A percentile compares a stretch with the other conserved stretches of the same genome.
Evolutionary conservation across 73 alveolate species (phyloP).

Genomic region (Uronychia setigera): DNA sequence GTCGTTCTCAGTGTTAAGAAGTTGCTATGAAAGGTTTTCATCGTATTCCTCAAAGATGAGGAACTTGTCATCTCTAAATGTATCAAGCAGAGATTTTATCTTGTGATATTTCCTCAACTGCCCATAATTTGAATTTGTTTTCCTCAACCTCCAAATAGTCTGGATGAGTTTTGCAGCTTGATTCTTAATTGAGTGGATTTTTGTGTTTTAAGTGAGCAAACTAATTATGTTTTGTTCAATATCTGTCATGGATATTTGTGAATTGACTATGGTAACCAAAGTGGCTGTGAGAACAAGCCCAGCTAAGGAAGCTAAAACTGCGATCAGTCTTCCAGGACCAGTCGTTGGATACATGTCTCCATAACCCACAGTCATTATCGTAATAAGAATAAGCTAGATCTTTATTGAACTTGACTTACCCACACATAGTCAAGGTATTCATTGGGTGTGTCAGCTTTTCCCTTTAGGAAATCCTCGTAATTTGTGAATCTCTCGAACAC

Average conservation of each 20-base stretch:
- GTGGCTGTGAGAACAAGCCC: conserved; percentile 4
- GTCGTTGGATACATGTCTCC: neutral
- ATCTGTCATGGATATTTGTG: neutral
- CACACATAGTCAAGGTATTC: neutral
- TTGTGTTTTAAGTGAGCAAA: neutral
- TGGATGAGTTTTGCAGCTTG: neutral
- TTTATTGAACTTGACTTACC: neutral
- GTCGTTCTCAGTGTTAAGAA: no score
- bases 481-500: neutral
- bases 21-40: no score
- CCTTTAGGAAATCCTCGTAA: neutral
- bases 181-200: neutral
- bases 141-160: neutral
- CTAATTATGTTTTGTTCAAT: neutral
- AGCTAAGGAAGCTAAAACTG: neutral
- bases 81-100: neutral
- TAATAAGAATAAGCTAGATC: neutral
- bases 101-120: neutral
- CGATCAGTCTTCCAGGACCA: neutral
- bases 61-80: neutral
- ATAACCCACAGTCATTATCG: neutral
- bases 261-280: neutral
- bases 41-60: neutral
- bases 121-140: neutral
- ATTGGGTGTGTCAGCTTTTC: neutral